Conservation (phyloP, 306 rosid species). For the Glycine tomentella region DNA sequence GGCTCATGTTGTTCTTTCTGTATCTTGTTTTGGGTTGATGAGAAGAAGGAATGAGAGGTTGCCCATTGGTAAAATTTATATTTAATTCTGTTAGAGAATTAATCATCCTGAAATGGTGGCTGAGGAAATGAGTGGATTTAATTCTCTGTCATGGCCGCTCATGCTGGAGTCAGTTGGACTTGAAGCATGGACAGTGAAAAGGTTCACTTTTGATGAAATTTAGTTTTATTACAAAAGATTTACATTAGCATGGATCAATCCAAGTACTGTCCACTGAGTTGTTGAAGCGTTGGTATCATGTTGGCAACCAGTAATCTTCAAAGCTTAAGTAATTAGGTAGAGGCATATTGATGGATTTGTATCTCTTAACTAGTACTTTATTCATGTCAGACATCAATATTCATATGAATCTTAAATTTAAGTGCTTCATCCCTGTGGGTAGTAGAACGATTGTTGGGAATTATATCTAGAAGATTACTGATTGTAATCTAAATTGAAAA, state of each 20-base stretch:
- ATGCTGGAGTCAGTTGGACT: conserved; percentile 2
- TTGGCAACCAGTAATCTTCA: conserved; percentile 9
- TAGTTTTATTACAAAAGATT: neutral
- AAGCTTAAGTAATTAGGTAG: neutral
- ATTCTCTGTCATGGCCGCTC: neutral
- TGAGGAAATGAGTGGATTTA: conserved; percentile 9
- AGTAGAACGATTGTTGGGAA: conserved; percentile 11
- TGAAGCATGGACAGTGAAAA: neutral
- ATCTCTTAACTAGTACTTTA: neutral
- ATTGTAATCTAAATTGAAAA: conserved; percentile 8
- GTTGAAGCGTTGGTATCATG: neutral
- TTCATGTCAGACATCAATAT: neutral
- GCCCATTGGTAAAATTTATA: conserved; percentile 1
- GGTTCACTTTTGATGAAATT: conserved; percentile 8
- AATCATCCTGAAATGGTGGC: neutral
- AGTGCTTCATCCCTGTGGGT: neutral
- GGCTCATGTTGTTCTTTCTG: conserved; percentile 13
- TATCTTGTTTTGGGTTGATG: conserved; percentile 4
- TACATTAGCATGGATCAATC: neutral
- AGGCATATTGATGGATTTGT: neutral
- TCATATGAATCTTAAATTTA: neutral
- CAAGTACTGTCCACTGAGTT: neutral
- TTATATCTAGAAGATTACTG: conserved; percentile 11
- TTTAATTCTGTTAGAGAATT: neutral
- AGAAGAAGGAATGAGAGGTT: neutral